phyloP scores from a whole-genome alignment of 495 filamentous ascomycete genomes.

The Xylaria sp. region DNA sequence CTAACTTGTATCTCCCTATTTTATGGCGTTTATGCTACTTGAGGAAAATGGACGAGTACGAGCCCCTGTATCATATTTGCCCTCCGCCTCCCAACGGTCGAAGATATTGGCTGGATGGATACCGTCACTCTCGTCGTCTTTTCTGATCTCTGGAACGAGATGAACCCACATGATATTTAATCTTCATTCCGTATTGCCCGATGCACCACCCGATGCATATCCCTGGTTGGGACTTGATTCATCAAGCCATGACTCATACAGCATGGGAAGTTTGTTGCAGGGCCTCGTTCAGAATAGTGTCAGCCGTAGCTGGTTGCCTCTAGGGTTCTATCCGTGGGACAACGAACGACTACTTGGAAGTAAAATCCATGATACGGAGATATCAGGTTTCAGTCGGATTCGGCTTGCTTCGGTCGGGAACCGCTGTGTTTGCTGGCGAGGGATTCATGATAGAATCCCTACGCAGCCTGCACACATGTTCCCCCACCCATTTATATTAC shows the following conservation, averaged over 20 bases:
- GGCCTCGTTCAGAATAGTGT: background rate
- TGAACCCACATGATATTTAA: background rate
- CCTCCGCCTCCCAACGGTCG: background rate
- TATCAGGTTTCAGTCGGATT: background rate
- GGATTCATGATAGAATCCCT: background rate
- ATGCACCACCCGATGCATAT: background rate
- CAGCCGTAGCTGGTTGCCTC: background rate
- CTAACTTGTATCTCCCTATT: background rate
- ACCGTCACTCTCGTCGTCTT: background rate
- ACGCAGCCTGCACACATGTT: background rate
- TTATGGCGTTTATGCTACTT: background rate
- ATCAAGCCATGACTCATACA: background rate
- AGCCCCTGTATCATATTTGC: background rate
- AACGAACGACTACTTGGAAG: background rate
- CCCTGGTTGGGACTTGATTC: background rate
- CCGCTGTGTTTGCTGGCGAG: background rate
- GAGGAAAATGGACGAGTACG: background rate
- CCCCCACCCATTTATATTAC: background rate
- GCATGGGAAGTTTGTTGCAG: background rate
- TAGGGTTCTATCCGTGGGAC: background rate
- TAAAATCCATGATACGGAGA: background rate
- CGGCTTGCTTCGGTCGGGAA: background rate
- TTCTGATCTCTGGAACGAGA: background rate
- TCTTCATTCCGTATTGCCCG: background rate
- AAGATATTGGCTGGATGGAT: background rate